Percentiles rank a stretch among this genome's conserved stretches.
phyloP scores from a whole-genome alignment of 495 filamentous ascomycete genomes.

The Margaritispora aquatica region DNA sequence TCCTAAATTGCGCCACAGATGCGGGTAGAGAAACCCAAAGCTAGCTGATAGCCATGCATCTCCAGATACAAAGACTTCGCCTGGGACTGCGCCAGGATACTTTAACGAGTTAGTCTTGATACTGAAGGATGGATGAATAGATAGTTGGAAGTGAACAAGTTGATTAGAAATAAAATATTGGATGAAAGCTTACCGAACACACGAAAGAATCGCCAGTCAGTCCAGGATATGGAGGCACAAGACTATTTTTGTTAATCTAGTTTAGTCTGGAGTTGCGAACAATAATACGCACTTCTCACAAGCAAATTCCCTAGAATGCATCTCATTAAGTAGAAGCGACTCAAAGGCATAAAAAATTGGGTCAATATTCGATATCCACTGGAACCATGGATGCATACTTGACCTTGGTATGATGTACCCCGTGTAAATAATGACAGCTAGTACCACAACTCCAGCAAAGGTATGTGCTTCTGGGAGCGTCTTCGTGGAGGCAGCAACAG shows the following conservation, averaged over 20 bases:
- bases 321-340: constrained; percentile 62
- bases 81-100: constrained; percentile 43
- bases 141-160: too few relatives aligned
- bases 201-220: background rate
- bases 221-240: constrained; percentile 44
- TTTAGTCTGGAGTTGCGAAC: background rate
- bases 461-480: constrained; percentile 75
- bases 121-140: too few relatives aligned
- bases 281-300: constrained; percentile 48
- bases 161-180: too few relatives aligned
- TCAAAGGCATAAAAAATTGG: constrained; percentile 74
- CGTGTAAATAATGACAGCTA: constrained; percentile 66
- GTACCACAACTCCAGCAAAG: constrained; percentile 59
- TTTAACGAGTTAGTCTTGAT: background rate
- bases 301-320: constrained; percentile 45
- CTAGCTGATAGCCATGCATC: constrained; percentile 29
- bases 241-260: constrained; percentile 22
- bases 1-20: constrained; percentile 48
- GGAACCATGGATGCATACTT: constrained; percentile 74
- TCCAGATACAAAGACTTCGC: constrained; percentile 50
- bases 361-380: constrained; percentile 73
- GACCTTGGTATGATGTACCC: constrained; percentile 68
- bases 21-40: constrained; percentile 38
- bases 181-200: constrained; percentile 46
- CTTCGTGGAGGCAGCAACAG: constrained; percentile 66